These are phyloP conservation scores for Peronospora destructor DNA, from an alignment of 352 stramenopile species.

Conservation along the genomic window DNA sequence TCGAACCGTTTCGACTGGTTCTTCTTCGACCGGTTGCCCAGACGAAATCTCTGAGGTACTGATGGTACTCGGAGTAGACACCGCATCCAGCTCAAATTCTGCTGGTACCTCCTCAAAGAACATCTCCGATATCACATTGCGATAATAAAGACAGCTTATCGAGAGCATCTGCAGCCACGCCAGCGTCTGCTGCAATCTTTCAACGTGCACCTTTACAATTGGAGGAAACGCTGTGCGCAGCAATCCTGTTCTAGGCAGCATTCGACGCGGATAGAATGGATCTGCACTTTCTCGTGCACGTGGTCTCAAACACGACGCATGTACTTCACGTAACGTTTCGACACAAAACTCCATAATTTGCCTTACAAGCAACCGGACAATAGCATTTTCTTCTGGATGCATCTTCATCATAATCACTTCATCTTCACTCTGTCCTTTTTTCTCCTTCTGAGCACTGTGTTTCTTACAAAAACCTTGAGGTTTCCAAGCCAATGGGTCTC, in stretches of 20 bases:
- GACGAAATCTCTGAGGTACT: background rate
- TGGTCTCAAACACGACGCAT: conserved; percentile 41
- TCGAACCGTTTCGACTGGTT: conserved; percentile 5
- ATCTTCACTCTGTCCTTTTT: conserved; percentile 1
- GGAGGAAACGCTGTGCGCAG: conserved; percentile 34
- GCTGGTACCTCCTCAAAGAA: conserved; percentile 58
- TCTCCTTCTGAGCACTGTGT: conserved; percentile 25
- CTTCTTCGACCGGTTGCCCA: conserved; percentile 12
- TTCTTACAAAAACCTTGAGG: conserved; percentile 73
- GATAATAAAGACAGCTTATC: conserved; percentile 67
- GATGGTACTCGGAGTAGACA: conserved; percentile 1
- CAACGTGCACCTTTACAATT: conserved; percentile 44
- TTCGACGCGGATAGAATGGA: conserved; percentile 25
- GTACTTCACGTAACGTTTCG: conserved; percentile 51
- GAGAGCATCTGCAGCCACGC: conserved; percentile 64
- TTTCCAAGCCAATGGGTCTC: conserved; percentile 72
- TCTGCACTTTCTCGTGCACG: conserved; percentile 27
- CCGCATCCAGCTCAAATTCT: conserved; percentile 36
- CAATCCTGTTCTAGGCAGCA: conserved; percentile 42
- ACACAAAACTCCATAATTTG: conserved; percentile 48
- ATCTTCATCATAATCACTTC: conserved; percentile 23
- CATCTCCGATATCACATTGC: conserved; percentile 44
- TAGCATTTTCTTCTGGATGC: conserved; percentile 29
- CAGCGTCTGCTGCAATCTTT: conserved; percentile 52
- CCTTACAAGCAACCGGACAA: conserved; percentile 41